Evolutionary conservation across 2,329 filamentous ascomycete species (phyloP).

Genomic region (Paecilomyces sp.): DNA sequence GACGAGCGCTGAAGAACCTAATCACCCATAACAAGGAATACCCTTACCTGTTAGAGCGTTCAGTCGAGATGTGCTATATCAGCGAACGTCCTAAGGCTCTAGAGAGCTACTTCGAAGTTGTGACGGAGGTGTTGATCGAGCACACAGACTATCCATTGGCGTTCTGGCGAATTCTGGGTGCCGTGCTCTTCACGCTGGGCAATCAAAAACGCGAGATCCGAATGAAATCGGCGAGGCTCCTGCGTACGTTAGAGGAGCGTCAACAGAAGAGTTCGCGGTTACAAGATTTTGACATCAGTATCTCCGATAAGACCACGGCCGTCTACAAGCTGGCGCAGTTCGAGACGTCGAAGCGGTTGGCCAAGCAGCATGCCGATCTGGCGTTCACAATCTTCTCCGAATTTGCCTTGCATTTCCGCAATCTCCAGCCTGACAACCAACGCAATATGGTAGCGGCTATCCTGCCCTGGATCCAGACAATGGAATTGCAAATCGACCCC

Average conservation of each 20-base stretch:
- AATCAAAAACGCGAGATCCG: slow-evolving; percentile 85
- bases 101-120: slow-evolving; percentile 91
- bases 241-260: slow-evolving; percentile 74
- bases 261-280: slow-evolving; percentile 83
- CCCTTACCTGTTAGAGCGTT: slow-evolving; percentile 77
- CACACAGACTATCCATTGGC: slow-evolving; percentile 73
- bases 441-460: slow-evolving; percentile 92
- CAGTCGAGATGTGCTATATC: slow-evolving; percentile 84
- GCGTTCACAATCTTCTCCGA: slow-evolving; percentile 95
- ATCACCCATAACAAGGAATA: slow-evolving; percentile 87
- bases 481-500: slow-evolving; percentile 85
- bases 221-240: slow-evolving; percentile 74
- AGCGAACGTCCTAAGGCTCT: slow-evolving; percentile 74
- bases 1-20: slow-evolving; percentile 79
- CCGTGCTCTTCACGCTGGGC: slow-evolving; percentile 86
- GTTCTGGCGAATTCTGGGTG: slow-evolving; percentile 84
- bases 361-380: slow-evolving; percentile 79
- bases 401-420: slow-evolving; percentile 88
- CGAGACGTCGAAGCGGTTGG: slow-evolving; percentile 84
- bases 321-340: slow-evolving; percentile 98
- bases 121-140: slow-evolving; percentile 78
- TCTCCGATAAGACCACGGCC: slow-evolving; percentile 95
- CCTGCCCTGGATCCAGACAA: slow-evolving; percentile 90
- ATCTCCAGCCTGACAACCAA: slow-evolving; percentile 72
- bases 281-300: slow-evolving; percentile 95